phyloP scores from a whole-genome alignment of 1,284 basidiomycete genomes.

The Coniferiporia sulphurascens region DNA sequence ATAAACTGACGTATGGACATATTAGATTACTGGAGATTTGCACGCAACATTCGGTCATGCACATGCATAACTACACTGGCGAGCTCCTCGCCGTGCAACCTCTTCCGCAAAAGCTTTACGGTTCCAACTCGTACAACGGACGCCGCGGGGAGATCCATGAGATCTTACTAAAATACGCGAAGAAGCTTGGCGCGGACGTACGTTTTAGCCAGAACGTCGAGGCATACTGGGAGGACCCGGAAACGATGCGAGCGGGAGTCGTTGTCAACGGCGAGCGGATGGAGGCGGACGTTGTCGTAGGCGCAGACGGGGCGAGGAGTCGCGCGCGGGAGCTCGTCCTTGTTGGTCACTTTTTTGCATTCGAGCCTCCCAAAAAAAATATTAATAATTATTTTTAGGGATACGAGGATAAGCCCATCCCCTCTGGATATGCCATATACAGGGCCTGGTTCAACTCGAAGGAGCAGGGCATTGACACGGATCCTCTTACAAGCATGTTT shows the following conservation, averaged over 20 bases:
- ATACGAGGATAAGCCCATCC: slow-evolving; percentile 21
- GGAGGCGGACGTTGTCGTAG: slow-evolving; percentile 28
- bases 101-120: slow-evolving; percentile 20
- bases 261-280: slow-evolving; percentile 24
- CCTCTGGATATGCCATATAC: slow-evolving; percentile 22
- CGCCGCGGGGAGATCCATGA: slow-evolving; percentile 26
- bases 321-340: slow-evolving; percentile 19
- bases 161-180: slow-evolving; percentile 24
- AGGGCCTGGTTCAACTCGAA: slow-evolving; percentile 22
- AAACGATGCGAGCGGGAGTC: slow-evolving; percentile 21
- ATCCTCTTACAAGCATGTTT: slow-evolving; percentile 20
- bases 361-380: background rate
- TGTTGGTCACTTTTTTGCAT: background rate
- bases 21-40: slow-evolving; percentile 24
- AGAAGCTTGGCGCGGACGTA: slow-evolving; percentile 25
- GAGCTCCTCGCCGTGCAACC: slow-evolving; percentile 24
- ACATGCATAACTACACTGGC: slow-evolving; percentile 23
- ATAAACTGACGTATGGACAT: background rate
- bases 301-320: slow-evolving; percentile 29
- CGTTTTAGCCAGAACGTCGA: slow-evolving; percentile 25
- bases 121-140: slow-evolving; percentile 24
- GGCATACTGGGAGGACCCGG: slow-evolving; percentile 26
- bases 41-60: slow-evolving; percentile 20
- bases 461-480: slow-evolving; percentile 19
- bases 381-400: slow-evolving; percentile 10